A percentile compares a stretch with the other conserved stretches of the same genome.
phyloP scores from a whole-genome alignment of 148 eudicot genomes.

The Nepenthes gracilis region DNA sequence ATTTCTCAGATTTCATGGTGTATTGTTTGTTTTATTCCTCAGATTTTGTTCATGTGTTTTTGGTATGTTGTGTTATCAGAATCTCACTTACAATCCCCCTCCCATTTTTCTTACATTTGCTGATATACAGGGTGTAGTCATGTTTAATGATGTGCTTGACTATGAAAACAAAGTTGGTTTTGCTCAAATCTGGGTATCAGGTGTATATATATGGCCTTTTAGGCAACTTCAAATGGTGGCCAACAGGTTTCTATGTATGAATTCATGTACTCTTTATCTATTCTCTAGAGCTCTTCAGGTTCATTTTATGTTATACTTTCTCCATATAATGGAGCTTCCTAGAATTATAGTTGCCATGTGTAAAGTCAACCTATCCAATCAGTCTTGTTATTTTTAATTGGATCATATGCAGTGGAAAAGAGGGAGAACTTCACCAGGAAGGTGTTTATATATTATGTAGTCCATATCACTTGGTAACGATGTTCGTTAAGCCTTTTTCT shows the following conservation, averaged over 20 bases:
- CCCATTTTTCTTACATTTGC: not conserved
- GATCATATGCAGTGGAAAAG: slow-evolving; percentile 70
- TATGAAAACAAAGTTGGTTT: slow-evolving; percentile 62
- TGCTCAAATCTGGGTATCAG: slow-evolving; percentile 91
- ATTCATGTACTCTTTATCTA: not conserved
- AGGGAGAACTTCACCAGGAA: slow-evolving; percentile 71
- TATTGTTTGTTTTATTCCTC: too few species aligned
- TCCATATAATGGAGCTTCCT: not conserved
- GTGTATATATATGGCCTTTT: slow-evolving; percentile 97
- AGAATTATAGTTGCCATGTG: not conserved
- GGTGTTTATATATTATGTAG: slow-evolving; percentile 82
- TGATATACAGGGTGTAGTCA: slow-evolving; percentile 62
- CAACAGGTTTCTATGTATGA: slow-evolving; percentile 43
- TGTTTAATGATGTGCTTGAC: slow-evolving; percentile 83
- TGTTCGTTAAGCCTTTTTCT: slow-evolving; percentile 1
- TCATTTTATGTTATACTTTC: not conserved
- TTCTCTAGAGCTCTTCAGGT: not conserved
- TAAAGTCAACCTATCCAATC: not conserved
- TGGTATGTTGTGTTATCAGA: too few species aligned
- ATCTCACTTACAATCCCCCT: too few species aligned
- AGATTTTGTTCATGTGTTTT: too few species aligned
- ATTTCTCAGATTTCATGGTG: too few species aligned
- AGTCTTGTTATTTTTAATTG: not conserved
- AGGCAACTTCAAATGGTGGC: slow-evolving; percentile 95
- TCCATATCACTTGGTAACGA: slow-evolving; percentile 92